These are phyloP conservation scores for Bruguiera parviflora DNA, from an alignment of 345 rosid genomes.

Conservation along the genomic window DNA sequence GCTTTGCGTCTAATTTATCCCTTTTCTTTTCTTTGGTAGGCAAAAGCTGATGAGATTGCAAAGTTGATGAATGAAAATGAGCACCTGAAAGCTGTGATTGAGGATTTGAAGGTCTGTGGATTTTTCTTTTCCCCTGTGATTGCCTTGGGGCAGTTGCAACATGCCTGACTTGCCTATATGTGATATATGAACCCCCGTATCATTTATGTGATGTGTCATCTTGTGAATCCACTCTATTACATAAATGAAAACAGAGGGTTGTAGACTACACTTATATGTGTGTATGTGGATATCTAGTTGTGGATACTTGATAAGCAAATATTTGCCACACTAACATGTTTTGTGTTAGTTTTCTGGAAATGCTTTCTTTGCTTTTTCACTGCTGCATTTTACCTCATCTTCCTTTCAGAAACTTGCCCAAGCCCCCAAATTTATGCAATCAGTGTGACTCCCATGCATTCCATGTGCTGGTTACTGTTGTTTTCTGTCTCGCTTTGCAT, in stretches of 20 bases:
- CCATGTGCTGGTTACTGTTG: neutral
- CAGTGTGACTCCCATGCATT: neutral
- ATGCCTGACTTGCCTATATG: neutral
- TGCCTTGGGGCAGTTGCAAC: neutral
- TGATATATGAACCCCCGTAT: neutral
- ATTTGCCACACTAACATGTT: too few relatives aligned
- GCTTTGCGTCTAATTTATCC: conserved; percentile 18
- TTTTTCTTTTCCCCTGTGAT: conserved; percentile 2
- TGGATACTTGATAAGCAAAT: too few relatives aligned
- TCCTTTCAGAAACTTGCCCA: neutral
- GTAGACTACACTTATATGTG: too few relatives aligned
- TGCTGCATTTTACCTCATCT: neutral
- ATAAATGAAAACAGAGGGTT: neutral
- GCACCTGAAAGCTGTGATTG: conserved; percentile 66
- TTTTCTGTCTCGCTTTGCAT: neutral
- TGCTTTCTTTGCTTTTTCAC: neutral
- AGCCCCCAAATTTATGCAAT: neutral
- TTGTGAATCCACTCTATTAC: neutral
- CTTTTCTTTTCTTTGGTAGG: conserved; percentile 40
- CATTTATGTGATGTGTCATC: too few relatives aligned
- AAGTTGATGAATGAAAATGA: conserved; percentile 96
- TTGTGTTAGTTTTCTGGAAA: neutral
- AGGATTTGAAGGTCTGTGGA: conserved; percentile 78
- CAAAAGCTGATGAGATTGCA: conserved; percentile 99
- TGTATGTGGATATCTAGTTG: too few relatives aligned